Percentiles rank a stretch among this genome's conserved stretches.
Conservation (phyloP, 495 filamentous ascomycete species). For the Podospora tetraspora region DNA sequence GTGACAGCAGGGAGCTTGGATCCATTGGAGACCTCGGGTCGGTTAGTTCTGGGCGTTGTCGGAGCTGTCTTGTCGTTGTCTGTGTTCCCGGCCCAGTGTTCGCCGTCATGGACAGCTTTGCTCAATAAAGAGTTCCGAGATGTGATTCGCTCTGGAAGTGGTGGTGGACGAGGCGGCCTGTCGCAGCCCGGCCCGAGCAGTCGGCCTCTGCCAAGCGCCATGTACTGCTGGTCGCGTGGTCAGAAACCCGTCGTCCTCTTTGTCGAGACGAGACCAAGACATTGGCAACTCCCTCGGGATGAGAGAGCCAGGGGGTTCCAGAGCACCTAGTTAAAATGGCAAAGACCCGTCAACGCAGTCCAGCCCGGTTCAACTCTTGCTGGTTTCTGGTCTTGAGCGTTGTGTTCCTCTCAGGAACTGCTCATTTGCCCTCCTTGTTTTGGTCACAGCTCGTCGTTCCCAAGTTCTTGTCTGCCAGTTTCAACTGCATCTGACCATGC, state of each 20-base stretch:
- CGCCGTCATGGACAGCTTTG: background rate
- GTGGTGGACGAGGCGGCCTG: background rate
- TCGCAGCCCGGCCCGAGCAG: background rate
- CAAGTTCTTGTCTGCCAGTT: no score
- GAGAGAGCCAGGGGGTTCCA: background rate
- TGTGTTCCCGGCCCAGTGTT: background rate
- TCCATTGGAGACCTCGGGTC: background rate
- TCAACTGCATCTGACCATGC: no score
- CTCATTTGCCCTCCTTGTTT: no score
- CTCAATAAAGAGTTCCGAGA: background rate
- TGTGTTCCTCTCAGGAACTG: no score
- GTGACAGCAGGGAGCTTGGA: background rate
- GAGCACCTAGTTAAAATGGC: background rate
- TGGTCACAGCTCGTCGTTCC: no score
- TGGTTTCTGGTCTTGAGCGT: no score
- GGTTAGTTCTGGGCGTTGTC: background rate
- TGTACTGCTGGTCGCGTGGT: background rate
- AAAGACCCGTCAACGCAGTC: background rate
- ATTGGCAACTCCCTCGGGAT: background rate
- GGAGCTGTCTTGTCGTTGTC: constrained; percentile 2
- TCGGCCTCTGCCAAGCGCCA: background rate
- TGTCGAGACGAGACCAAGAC: background rate
- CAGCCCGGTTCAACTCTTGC: background rate
- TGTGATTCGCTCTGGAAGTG: constrained; percentile 5
- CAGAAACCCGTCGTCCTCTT: background rate